These are phyloP conservation scores for Lepidium aucheri DNA, from an alignment of 345 rosid genomes.

Conservation along the genomic window DNA sequence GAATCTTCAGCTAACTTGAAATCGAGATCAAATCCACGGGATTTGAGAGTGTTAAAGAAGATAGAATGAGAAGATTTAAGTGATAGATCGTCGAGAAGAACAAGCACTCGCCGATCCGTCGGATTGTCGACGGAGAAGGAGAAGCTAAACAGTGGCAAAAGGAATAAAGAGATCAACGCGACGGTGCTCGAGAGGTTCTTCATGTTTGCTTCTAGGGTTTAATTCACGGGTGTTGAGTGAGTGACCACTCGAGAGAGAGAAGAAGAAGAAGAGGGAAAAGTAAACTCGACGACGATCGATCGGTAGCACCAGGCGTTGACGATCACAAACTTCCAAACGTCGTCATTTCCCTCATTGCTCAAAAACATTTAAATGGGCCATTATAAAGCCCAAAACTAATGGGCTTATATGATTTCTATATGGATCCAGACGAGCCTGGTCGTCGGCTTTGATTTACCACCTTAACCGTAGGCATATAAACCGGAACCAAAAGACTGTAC, in stretches of 20 bases:
- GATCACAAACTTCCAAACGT: background rate
- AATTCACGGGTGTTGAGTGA: background rate
- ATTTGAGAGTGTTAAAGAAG: slow-evolving; percentile 51
- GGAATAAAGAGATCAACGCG: slow-evolving; percentile 20
- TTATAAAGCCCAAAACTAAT: background rate
- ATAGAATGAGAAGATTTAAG: slow-evolving; percentile 58
- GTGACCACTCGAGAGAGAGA: slow-evolving; percentile 10
- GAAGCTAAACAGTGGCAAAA: slow-evolving; percentile 35
- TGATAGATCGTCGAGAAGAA: slow-evolving; percentile 54
- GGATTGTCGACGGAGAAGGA: slow-evolving; percentile 52
- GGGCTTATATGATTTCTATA: background rate
- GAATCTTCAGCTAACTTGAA: slow-evolving; percentile 61
- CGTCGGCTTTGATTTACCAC: background rate
- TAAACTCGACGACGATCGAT: slow-evolving; percentile 2
- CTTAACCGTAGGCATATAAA: too few relatives aligned
- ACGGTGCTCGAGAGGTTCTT: slow-evolving; percentile 17
- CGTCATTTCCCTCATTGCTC: background rate
- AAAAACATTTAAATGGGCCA: background rate
- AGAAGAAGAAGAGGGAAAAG: background rate
- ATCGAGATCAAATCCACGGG: slow-evolving; percentile 53
- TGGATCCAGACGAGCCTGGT: background rate
- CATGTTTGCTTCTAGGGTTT: slow-evolving; percentile 22
- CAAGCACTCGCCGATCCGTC: slow-evolving; percentile 47
- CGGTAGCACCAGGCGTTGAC: slow-evolving; percentile 18
- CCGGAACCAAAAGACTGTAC: too few relatives aligned